These are phyloP conservation scores for Crithidia bombi DNA, from an alignment of 208 protist species.

Conservation along the genomic window DNA sequence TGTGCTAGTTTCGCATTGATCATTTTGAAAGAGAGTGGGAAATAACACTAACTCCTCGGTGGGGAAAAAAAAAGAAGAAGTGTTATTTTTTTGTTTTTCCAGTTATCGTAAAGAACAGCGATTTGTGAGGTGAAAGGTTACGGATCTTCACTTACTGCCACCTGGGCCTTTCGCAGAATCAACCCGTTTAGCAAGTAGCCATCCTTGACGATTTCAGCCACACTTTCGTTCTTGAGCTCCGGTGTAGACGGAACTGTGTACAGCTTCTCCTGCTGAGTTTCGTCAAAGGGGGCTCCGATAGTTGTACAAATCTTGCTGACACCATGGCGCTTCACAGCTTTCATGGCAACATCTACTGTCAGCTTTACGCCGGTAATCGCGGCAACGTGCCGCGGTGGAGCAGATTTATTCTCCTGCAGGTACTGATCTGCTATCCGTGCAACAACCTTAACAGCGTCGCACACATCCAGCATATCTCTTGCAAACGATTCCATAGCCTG, in stretches of 20 bases:
- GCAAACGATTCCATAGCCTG: slow-evolving; percentile 52
- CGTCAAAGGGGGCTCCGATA: slow-evolving; percentile 48
- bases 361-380: slow-evolving; percentile 53
- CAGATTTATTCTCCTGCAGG: slow-evolving; percentile 6
- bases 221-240: slow-evolving; percentile 28
- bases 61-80: slow-evolving; percentile 4
- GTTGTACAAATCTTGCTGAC: slow-evolving; percentile 37
- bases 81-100: too few species aligned
- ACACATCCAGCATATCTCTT: slow-evolving; percentile 61
- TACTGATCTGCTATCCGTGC: slow-evolving; percentile 29
- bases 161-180: slow-evolving; percentile 57
- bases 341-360: slow-evolving; percentile 53
- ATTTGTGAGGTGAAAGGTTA: too few species aligned
- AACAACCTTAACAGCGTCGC: slow-evolving; percentile 58
- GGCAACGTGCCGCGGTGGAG: slow-evolving; percentile 20
- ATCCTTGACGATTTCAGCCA: slow-evolving; percentile 64
- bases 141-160: slow-evolving; percentile 54
- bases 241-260: slow-evolving; percentile 44
- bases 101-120: too few species aligned
- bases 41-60: too few species aligned
- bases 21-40: not conserved
- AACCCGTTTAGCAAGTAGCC: slow-evolving; percentile 52
- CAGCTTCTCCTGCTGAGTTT: slow-evolving; percentile 42
- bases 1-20: too few species aligned
- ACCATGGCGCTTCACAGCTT: slow-evolving; percentile 51